Base-by-base conservation (phyloP, 2,329 filamentous ascomycete species). In the Xylariaceae sp. region DNA sequence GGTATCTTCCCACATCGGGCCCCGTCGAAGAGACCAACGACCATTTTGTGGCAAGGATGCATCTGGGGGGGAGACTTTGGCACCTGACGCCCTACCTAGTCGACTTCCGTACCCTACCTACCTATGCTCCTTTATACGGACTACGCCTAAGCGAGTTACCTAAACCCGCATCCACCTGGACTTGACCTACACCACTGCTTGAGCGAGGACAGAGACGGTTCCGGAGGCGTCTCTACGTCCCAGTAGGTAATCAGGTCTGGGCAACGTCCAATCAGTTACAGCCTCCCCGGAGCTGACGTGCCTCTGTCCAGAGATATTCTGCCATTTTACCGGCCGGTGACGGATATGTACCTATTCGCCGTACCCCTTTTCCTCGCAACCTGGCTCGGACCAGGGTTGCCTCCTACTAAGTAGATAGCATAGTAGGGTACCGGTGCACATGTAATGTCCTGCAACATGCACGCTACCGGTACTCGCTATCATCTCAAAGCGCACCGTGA, bases 361-460 rank as follows among this genome's bases (percentile, higher is more conserved):
- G 43, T 58, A 51, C 53, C 56, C 56, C 56, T 58, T 47, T 56
- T 54, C 56, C 40, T 55, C 49, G 2, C 39, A 47, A 39, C 32
- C 45, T 53, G 42, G 53, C 36, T 47, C 26, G 22, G 40, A 32
- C 53, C 36, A 37, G 41, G 41, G 13, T 16, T 29, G 16, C 41
- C 10, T 43, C 21, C 41, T 43, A 15, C 32, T 36, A 36, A 6
- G 29, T 30, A 30, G 29, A 10, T 30, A 30, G 29, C n/a, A n/a
- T n/a, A n/a, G n/a, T n/a, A n/a, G n/a, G n/a, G n/a, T n/a, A n/a
- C n/a, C n/a, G n/a, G n/a, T n/a, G n/a, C n/a, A 10, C 29, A 36
- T 15, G 32, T 15, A 43, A 13, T 19, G 12, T 16, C 32, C 46
- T 50, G n/a, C 19, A 19, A 47, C 22, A 55, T 40, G 34, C 54